phyloP scores from a whole-genome alignment of 2,329 filamentous ascomycete genomes.

The Aureobasidium sp. region DNA sequence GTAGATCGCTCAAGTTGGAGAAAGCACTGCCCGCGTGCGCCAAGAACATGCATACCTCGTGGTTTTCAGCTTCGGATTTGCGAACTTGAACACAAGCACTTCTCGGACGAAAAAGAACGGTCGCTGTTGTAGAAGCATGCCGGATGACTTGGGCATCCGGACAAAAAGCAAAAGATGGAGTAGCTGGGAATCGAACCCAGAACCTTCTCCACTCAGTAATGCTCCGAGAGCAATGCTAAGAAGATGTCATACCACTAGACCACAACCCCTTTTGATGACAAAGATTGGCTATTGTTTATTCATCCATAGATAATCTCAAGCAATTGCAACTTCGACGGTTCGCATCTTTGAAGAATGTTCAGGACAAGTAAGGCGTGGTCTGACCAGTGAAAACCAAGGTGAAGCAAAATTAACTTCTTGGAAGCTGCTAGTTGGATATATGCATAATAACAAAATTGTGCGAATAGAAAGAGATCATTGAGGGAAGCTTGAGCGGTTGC shows the following conservation, averaged over 20 bases:
- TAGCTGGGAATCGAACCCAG: constrained; percentile 13
- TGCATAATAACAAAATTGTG: constrained; percentile 10
- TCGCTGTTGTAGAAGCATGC: no score
- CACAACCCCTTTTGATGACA: neutral
- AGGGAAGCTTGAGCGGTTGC: neutral
- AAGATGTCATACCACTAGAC: constrained; percentile 13
- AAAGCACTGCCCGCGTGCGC: no score
- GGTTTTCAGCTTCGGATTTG: no score
- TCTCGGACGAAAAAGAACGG: no score
- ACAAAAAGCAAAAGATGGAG: neutral
- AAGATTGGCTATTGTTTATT: neutral
- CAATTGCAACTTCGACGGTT: neutral
- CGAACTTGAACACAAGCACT: no score
- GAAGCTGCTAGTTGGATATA: constrained; percentile 8
- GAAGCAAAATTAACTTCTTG: neutral
- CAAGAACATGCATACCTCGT: no score
- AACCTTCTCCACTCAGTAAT: constrained; percentile 9
- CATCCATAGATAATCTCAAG: neutral
- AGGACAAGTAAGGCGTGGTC: no score
- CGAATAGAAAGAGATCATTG: neutral
- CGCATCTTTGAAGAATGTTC: no score
- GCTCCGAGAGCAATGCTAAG: constrained; percentile 5
- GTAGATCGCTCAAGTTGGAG: no score
- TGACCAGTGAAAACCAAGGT: neutral
- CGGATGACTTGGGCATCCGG: neutral